Evolutionary conservation across 495 filamentous ascomycete genomes (phyloP).

Genomic region (Durotheca rogersii): DNA sequence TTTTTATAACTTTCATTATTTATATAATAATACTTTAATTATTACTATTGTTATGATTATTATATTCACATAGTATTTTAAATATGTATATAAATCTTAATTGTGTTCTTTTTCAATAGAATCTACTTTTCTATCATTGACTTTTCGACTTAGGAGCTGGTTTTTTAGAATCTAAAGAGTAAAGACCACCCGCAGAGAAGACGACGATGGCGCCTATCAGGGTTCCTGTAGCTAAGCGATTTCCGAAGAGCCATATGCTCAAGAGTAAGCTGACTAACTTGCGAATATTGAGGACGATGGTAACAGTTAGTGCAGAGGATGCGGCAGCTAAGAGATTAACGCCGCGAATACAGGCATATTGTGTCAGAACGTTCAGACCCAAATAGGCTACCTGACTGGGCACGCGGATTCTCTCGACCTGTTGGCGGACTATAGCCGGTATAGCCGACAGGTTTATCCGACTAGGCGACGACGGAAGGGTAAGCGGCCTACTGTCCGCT

Average conservation of each 20-base stretch:
- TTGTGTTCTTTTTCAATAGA: too few species aligned
- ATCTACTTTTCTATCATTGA: conserved; percentile 24
- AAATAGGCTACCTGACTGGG: conserved; percentile 75
- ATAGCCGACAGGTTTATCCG: conserved; percentile 35
- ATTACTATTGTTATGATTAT: neutral
- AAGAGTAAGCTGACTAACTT: conserved; percentile 90
- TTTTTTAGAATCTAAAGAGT: conserved; percentile 70
- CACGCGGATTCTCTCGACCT: conserved; percentile 45
- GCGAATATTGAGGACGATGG: conserved; percentile 90
- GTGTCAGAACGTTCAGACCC: conserved; percentile 79
- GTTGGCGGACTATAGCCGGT: conserved; percentile 33
- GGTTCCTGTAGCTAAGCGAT: conserved; percentile 70
- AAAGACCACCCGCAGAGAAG: conserved; percentile 83
- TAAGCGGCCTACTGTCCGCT: conserved; percentile 49
- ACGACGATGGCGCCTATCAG: conserved; percentile 79
- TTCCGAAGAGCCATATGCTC: conserved; percentile 92
- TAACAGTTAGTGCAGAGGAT: conserved; percentile 89
- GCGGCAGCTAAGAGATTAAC: conserved; percentile 86
- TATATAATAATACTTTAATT: neutral
- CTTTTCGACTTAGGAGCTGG: conserved; percentile 23
- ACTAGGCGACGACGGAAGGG: conserved; percentile 39
- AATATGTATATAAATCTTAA: neutral
- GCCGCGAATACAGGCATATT: conserved; percentile 91
- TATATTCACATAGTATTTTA: too few species aligned
- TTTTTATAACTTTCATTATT: neutral